Evolutionary conservation across 495 filamentous ascomycete genomes (phyloP).

Genomic region (Aspergillus baeticus): DNA sequence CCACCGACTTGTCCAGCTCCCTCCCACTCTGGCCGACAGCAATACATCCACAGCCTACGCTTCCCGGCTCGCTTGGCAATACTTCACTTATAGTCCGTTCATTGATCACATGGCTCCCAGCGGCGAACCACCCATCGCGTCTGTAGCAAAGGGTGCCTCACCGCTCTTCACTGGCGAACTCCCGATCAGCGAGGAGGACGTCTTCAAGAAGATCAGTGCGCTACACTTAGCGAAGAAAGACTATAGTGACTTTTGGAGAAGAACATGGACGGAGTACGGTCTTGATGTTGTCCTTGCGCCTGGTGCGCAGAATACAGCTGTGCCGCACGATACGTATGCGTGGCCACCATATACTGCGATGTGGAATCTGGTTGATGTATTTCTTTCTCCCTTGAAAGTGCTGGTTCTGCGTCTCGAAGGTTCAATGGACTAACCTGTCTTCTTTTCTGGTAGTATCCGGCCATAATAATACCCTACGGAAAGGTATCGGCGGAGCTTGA

Average conservation of each 20-base stretch:
- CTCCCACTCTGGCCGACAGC: slow-evolving; percentile 2
- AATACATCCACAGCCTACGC: slow-evolving; percentile 23
- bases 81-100: slow-evolving; percentile 29
- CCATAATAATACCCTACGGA: slow-evolving; percentile 35
- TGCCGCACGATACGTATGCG: slow-evolving; percentile 50
- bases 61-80: slow-evolving; percentile 30
- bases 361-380: slow-evolving; percentile 54
- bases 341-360: slow-evolving; percentile 50
- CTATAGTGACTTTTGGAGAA: slow-evolving; percentile 21
- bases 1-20: slow-evolving; percentile 44
- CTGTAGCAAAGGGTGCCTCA: slow-evolving; percentile 15
- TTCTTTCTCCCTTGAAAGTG: slow-evolving; percentile 1
- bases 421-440: not conserved
- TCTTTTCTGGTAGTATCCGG: slow-evolving; percentile 29
- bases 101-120: slow-evolving; percentile 23
- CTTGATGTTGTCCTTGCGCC: slow-evolving; percentile 50
- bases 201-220: slow-evolving; percentile 21
- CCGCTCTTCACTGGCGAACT: slow-evolving; percentile 29
- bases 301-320: slow-evolving; percentile 48
- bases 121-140: slow-evolving; percentile 27
- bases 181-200: slow-evolving; percentile 8
- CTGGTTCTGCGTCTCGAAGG: not conserved
- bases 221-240: slow-evolving; percentile 3
- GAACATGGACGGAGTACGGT: slow-evolving; percentile 21
- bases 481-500: slow-evolving; percentile 36